phyloP scores from a whole-genome alignment of 306 rosid species.

The Biancaea sappan region DNA sequence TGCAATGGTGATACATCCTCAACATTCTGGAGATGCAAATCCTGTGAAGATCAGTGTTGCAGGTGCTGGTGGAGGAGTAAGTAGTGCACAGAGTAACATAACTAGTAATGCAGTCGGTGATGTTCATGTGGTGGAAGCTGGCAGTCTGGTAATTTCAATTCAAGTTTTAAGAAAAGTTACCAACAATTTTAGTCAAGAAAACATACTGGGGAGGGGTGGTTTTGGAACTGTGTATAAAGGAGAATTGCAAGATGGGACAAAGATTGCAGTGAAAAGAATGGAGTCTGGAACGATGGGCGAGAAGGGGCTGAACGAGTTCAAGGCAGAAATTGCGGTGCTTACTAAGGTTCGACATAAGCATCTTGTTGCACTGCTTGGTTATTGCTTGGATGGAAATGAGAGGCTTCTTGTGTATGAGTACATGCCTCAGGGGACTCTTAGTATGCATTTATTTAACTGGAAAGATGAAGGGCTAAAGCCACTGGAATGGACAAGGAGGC shows the following conservation, averaged over 20 bases:
- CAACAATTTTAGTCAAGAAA: constrained; percentile 59
- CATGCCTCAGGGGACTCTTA: constrained; percentile 89
- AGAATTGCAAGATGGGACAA: constrained; percentile 84
- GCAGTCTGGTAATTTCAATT: constrained; percentile 71
- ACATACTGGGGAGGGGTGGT: constrained; percentile 80
- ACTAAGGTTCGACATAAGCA: constrained; percentile 84
- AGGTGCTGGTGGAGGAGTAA: constrained; percentile 29
- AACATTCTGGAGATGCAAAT: constrained; percentile 46
- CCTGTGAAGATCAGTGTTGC: constrained; percentile 47
- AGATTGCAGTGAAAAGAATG: constrained; percentile 97
- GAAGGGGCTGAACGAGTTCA: constrained; percentile 72
- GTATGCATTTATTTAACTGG: constrained; percentile 62
- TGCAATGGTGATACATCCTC: constrained; percentile 45
- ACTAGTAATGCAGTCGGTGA: constrained; percentile 39
- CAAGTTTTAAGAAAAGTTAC: constrained; percentile 75
- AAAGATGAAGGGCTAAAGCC: constrained; percentile 61
- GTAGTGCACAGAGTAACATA: constrained; percentile 31
- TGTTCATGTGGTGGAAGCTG: constrained; percentile 57
- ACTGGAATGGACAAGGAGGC: constrained; percentile 79
- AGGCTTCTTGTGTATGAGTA: constrained; percentile 87
- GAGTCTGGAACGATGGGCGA: constrained; percentile 63
- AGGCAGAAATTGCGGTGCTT: constrained; percentile 80
- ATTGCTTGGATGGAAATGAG: constrained; percentile 86
- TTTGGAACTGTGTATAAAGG: constrained; percentile 88
- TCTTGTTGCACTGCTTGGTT: constrained; percentile 90